phyloP scores from a whole-genome alignment of 2,329 filamentous ascomycete species.

The Bimuria novae-zelandiae region DNA sequence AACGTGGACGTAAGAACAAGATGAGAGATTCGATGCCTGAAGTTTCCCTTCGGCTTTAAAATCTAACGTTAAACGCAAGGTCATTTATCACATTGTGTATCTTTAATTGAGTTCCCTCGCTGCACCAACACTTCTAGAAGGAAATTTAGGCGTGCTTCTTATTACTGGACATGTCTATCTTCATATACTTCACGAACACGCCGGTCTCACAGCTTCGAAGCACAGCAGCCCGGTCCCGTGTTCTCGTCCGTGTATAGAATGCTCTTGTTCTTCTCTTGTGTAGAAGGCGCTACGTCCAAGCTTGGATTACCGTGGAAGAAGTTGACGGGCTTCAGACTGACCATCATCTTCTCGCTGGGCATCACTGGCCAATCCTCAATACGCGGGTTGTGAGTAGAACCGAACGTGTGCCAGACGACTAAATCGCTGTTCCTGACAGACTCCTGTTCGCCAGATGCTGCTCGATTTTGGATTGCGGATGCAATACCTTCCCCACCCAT shows the following conservation, averaged over 20 bases:
- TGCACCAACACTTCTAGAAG: too few species aligned
- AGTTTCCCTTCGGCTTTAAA: too few species aligned
- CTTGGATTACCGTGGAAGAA: slow-evolving; percentile 33
- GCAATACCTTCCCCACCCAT: slow-evolving; percentile 30
- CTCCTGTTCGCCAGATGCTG: not conserved
- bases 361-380: slow-evolving; percentile 40
- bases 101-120: not conserved
- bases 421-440: slow-evolving; percentile 27
- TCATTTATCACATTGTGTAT: too few species aligned
- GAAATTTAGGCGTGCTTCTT: too few species aligned
- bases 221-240: not conserved
- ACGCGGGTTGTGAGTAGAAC: slow-evolving; percentile 34
- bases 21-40: too few species aligned
- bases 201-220: not conserved
- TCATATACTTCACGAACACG: too few species aligned
- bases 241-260: slow-evolving; percentile 16
- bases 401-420: slow-evolving; percentile 38
- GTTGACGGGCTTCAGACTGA: slow-evolving; percentile 29
- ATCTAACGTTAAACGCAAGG: too few species aligned
- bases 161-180: too few species aligned
- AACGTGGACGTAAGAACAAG: too few species aligned
- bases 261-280: slow-evolving; percentile 28
- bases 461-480: slow-evolving; percentile 19
- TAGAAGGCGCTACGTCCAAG: slow-evolving; percentile 26
- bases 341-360: slow-evolving; percentile 33